These are phyloP conservation scores for Malbranchea zuffiana DNA, from an alignment of 2,329 filamentous ascomycete genomes.

Conservation along the genomic window DNA sequence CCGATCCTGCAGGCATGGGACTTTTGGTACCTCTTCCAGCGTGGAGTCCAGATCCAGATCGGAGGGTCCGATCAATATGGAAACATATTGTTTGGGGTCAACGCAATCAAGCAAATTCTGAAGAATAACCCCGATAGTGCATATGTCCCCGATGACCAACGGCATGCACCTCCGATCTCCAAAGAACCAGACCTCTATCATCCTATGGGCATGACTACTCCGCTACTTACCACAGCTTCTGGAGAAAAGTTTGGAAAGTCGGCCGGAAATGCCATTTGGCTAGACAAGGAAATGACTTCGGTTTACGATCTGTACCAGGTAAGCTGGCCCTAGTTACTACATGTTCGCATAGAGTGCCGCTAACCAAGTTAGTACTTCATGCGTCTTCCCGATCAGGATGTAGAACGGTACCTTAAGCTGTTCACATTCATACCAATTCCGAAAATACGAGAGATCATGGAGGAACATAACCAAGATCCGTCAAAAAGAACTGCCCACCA, in stretches of 20 bases:
- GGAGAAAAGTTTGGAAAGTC: constrained; percentile 93
- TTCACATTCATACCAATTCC: constrained; percentile 76
- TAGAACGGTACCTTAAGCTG: constrained; percentile 71
- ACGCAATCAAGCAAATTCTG: constrained; percentile 67
- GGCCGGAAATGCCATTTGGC: constrained; percentile 86
- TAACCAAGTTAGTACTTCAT: constrained; percentile 60
- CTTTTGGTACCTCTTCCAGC: constrained; percentile 78
- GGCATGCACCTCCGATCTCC: constrained; percentile 13
- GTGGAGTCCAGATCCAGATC: constrained; percentile 69
- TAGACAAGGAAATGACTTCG: constrained; percentile 69
- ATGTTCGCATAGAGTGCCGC: constrained; percentile 1
- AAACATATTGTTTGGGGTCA: constrained; percentile 85
- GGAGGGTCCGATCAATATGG: constrained; percentile 94
- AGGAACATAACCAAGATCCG: constrained; percentile 55
- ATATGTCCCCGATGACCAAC: too few relatives aligned
- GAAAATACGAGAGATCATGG: constrained; percentile 58
- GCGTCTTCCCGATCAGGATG: constrained; percentile 65
- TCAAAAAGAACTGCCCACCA: constrained; percentile 71
- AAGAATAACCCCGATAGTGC: constrained; percentile 38
- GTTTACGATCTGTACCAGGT: constrained; percentile 75
- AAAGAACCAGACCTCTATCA: constrained; percentile 25
- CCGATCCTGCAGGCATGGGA: constrained; percentile 93
- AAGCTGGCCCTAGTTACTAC: constrained; percentile 15
- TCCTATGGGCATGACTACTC: constrained; percentile 81
- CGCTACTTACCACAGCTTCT: constrained; percentile 71